Conservation (phyloP, 179 eudicot genomes). For the Silene noctiflora region DNA sequence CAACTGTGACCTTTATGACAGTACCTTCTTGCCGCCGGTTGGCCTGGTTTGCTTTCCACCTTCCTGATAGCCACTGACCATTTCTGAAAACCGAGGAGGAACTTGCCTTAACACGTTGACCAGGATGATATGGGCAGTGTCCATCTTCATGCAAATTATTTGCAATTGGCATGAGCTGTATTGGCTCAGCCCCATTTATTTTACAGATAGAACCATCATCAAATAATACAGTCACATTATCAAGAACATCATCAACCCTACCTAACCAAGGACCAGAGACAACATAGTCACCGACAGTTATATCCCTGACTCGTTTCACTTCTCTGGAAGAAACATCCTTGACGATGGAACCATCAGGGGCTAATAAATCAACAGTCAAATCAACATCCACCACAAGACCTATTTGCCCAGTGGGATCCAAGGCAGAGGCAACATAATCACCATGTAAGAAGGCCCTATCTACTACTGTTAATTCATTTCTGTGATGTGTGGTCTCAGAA, state of each 20-base stretch:
- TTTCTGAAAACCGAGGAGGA: constrained; percentile 81
- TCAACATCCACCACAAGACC: constrained; percentile 80
- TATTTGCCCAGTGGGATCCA: constrained; percentile 85
- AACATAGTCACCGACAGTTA: constrained; percentile 81
- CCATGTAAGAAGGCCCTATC: constrained; percentile 91
- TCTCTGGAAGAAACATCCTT: constrained; percentile 57
- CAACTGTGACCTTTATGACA: constrained; percentile 75
- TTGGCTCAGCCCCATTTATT: constrained; percentile 79
- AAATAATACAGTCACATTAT: constrained; percentile 77
- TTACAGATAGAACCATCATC: constrained; percentile 94
- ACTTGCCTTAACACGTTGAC: constrained; percentile 83
- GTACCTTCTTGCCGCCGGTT: constrained; percentile 68
- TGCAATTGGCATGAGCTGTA: constrained; percentile 69
- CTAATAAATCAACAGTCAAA: constrained; percentile 62
- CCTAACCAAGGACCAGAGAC: constrained; percentile 95
- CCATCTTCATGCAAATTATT: constrained; percentile 74
- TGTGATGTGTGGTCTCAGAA: constrained; percentile 56
- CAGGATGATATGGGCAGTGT: constrained; percentile 88
- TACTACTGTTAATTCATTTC: constrained; percentile 55
- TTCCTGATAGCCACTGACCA: constrained; percentile 78
- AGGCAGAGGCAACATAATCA: constrained; percentile 84
- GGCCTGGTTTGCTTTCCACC: constrained; percentile 65
- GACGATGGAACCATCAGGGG: constrained; percentile 55
- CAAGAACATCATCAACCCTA: constrained; percentile 83
- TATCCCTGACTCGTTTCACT: constrained; percentile 71